Evolutionary conservation across 2,329 filamentous ascomycete species (phyloP).

Genomic region (Cladosporium sp.): DNA sequence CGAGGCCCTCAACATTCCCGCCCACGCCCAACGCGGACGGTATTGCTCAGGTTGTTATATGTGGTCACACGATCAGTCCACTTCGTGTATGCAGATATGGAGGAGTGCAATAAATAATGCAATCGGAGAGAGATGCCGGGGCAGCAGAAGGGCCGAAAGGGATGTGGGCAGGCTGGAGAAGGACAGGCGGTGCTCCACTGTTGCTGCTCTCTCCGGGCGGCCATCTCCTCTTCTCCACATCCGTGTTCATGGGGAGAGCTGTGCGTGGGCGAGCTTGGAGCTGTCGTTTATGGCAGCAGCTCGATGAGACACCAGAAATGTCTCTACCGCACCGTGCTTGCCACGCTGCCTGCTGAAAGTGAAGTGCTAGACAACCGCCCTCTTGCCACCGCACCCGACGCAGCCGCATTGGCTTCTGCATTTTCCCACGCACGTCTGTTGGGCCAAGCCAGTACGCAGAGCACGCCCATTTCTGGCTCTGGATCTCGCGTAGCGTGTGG

Average conservation of each 20-base stretch:
- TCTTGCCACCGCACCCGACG: not conserved
- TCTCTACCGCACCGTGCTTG: not conserved
- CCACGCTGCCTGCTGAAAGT: not conserved
- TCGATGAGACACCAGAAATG: not conserved
- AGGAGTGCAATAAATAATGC: not conserved
- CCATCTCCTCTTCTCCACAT: no score
- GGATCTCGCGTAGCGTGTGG: constrained; percentile 2
- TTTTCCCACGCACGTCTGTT: not conserved
- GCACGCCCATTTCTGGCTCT: not conserved
- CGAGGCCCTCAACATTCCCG: no score
- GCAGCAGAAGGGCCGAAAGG: not conserved
- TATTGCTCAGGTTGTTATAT: not conserved
- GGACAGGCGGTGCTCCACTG: no score
- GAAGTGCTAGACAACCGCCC: not conserved
- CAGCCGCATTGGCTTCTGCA: not conserved
- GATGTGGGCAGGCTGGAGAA: not conserved
- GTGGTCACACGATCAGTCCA: constrained; percentile 2
- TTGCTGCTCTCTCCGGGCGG: no score
- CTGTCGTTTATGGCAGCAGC: not conserved
- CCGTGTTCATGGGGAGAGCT: not conserved
- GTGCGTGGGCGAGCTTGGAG: not conserved
- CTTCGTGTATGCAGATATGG: not conserved
- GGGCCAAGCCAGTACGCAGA: not conserved
- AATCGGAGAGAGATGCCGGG: no score
- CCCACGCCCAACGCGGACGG: no score